Conservation (phyloP, 2,329 filamentous ascomycete genomes). For the Nemania diffusa region DNA sequence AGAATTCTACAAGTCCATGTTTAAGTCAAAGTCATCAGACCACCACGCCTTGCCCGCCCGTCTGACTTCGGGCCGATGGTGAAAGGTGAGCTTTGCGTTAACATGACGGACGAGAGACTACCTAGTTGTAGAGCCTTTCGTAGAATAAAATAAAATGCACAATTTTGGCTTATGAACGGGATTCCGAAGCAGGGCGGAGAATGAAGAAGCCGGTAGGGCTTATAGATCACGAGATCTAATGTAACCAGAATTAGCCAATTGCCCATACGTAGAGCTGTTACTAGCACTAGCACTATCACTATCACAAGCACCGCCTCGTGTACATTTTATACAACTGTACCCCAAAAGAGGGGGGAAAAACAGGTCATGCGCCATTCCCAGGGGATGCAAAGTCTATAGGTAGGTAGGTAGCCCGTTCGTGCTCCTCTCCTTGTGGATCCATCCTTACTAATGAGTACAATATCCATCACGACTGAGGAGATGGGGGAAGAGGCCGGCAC, state of each 20-base stretch:
- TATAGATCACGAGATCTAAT: neutral
- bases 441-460: slow-evolving; percentile 18
- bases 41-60: no score
- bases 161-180: neutral
- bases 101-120: neutral
- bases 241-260: neutral
- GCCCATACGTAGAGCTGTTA: neutral
- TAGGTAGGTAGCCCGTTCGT: neutral
- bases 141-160: neutral
- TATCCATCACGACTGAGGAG: neutral
- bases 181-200: neutral
- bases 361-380: slow-evolving; percentile 6
- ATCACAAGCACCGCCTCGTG: neutral
- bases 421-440: neutral
- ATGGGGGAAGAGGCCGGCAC: neutral
- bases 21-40: neutral
- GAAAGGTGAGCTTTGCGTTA: neutral
- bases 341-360: neutral
- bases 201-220: neutral
- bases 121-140: no score
- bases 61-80: neutral
- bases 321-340: slow-evolving; percentile 23
- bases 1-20: neutral
- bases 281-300: neutral
- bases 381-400: slow-evolving; percentile 11